These are phyloP conservation scores for Aureococcus anophagefferens DNA, from an alignment of 108 stramenopile species.

Conservation along the genomic window DNA sequence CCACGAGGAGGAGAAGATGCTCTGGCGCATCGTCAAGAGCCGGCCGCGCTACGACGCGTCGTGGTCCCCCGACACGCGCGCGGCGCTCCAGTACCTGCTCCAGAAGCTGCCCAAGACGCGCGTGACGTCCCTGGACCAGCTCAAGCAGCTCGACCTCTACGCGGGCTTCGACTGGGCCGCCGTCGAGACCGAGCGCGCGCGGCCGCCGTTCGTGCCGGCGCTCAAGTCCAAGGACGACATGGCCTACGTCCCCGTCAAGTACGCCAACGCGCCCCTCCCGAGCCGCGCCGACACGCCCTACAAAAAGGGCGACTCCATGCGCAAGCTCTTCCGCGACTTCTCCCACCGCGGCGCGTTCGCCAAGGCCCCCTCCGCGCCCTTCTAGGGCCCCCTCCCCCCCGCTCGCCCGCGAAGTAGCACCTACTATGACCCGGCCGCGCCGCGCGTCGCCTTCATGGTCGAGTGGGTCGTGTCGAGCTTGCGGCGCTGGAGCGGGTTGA, in stretches of 20 bases:
- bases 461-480: neutral
- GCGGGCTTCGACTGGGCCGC: neutral
- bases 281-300: neutral
- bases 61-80: neutral
- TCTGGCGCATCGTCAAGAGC: neutral
- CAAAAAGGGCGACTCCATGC: neutral
- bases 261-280: neutral
- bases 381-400: too few relatives aligned
- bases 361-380: too few relatives aligned
- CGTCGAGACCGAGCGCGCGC: neutral
- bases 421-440: too few relatives aligned
- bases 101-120: neutral
- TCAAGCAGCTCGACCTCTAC: neutral
- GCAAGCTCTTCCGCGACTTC: neutral
- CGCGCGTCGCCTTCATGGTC: neutral
- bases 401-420: too few relatives aligned
- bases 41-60: neutral
- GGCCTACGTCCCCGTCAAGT: neutral
- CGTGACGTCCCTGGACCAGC: neutral
- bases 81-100: neutral
- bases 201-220: neutral
- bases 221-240: neutral
- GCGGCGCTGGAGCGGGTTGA: neutral
- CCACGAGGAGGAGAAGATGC: slow-evolving; percentile 4
- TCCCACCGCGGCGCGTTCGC: neutral